These are phyloP conservation scores for Plasmodium cynomolgi DNA, from an alignment of 169 alveolate species.

Conservation along the genomic window DNA sequence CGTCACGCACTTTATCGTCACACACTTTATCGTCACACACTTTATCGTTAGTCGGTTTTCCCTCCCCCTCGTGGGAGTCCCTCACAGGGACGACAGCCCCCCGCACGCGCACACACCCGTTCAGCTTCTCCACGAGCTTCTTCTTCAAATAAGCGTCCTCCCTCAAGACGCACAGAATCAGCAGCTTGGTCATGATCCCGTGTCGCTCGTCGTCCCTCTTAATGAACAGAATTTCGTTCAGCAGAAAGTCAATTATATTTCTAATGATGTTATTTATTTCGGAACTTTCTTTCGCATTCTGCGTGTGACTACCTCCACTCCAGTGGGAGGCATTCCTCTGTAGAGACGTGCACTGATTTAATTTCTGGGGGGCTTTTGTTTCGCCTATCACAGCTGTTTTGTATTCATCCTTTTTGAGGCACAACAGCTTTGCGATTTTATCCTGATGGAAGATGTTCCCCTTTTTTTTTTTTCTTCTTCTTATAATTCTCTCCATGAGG, in stretches of 20 bases:
- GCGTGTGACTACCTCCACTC: neutral
- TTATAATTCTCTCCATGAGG: neutral
- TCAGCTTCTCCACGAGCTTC: conserved; percentile 53
- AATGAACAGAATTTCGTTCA: conserved; percentile 68
- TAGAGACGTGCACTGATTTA: neutral
- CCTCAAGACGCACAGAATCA: conserved; percentile 51
- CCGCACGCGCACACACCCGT: neutral
- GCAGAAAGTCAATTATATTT: conserved; percentile 62
- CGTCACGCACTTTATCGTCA: neutral
- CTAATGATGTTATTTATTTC: conserved; percentile 71
- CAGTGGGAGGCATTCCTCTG: neutral
- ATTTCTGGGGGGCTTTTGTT: neutral
- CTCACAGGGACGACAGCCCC: neutral
- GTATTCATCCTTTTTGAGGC: conserved; percentile 56
- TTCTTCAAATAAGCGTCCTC: conserved; percentile 71
- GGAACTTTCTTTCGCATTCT: neutral
- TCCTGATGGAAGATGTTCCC: conserved; percentile 14
- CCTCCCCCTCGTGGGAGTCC: neutral
- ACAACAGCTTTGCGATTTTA: conserved; percentile 22
- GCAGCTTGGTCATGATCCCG: conserved; percentile 49
- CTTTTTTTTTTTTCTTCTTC: neutral
- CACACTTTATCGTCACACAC: neutral
- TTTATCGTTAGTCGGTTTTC: neutral
- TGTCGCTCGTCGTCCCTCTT: conserved; percentile 68
- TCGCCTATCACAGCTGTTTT: conserved; percentile 18